Percentiles rank a stretch among this genome's conserved stretches.
phyloP scores from a whole-genome alignment of 148 eudicot genomes.

The Camellia japonica region DNA sequence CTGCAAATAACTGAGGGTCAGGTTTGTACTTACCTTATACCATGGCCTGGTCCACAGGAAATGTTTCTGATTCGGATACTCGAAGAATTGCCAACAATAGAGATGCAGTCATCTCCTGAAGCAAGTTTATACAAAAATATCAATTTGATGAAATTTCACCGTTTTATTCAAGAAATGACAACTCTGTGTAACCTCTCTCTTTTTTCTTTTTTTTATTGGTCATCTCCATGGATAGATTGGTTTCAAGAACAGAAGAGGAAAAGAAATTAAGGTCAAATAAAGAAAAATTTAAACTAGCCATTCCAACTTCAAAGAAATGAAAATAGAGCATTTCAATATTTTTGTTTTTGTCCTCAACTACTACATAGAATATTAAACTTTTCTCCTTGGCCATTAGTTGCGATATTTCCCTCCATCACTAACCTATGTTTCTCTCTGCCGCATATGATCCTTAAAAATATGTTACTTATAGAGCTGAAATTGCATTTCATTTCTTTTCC shows the following conservation, averaged over 20 bases:
- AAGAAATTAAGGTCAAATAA: background rate
- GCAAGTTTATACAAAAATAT: conserved; percentile 11
- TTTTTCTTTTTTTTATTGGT: background rate
- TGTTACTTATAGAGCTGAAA: background rate
- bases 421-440: background rate
- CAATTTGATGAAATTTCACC: background rate
- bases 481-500: conserved; percentile 5
- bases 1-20: background rate
- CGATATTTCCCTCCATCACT: background rate
- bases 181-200: background rate
- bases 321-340: too few relatives aligned
- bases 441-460: conserved; percentile 5
- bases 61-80: conserved; percentile 43
- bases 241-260: background rate
- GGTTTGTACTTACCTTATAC: conserved; percentile 65
- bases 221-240: too few relatives aligned
- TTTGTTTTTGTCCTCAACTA: background rate
- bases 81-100: conserved; percentile 81
- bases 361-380: background rate
- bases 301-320: too few relatives aligned
- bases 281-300: too few relatives aligned
- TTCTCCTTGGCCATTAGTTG: background rate
- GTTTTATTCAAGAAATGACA: background rate
- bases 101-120: conserved; percentile 93
- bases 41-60: conserved; percentile 86